Conservation (phyloP, 164 flowering plant genomes). For the Liquidambar formosana region DNA sequence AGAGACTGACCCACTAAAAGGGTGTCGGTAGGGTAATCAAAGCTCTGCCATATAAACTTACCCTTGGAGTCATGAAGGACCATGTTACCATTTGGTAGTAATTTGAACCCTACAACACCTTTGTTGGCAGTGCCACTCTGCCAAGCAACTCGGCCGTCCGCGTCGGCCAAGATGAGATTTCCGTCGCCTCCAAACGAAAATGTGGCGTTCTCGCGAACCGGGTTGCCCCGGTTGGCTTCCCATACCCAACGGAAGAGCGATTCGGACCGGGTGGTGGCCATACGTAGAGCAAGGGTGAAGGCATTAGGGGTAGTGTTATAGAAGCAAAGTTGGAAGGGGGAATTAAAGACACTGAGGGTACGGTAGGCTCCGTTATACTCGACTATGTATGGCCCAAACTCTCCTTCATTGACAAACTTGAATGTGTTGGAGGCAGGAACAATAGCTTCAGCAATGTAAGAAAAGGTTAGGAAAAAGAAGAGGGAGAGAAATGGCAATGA, state of each 20-base stretch:
- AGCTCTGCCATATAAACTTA: constrained; percentile 55
- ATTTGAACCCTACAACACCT: constrained; percentile 42
- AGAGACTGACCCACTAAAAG: constrained; percentile 55
- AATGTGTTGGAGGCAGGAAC: constrained; percentile 51
- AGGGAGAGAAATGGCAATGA: constrained; percentile 4
- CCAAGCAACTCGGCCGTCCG: constrained; percentile 52
- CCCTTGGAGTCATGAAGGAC: constrained; percentile 45
- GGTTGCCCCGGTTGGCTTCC: constrained; percentile 59
- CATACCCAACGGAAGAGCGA: constrained; percentile 45
- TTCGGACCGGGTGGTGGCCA: constrained; percentile 27
- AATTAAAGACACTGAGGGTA: constrained; percentile 3
- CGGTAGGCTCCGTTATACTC: constrained; percentile 51
- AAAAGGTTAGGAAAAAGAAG: constrained; percentile 15
- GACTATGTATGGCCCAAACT: constrained; percentile 30
- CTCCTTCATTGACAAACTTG: constrained; percentile 42
- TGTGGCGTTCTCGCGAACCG: constrained; percentile 47
- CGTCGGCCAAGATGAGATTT: constrained; percentile 50
- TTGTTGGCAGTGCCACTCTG: constrained; percentile 52
- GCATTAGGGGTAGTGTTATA: constrained; percentile 53
- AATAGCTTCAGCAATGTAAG: constrained; percentile 20
- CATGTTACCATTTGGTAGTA: constrained; percentile 52
- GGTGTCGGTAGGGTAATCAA: constrained; percentile 54
- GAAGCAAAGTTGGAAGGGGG: constrained; percentile 41
- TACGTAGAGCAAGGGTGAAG: constrained; percentile 45
- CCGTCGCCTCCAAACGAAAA: constrained; percentile 42